phyloP scores from a whole-genome alignment of 2,329 filamentous ascomycete species.

The Aureobasidium sp. region DNA sequence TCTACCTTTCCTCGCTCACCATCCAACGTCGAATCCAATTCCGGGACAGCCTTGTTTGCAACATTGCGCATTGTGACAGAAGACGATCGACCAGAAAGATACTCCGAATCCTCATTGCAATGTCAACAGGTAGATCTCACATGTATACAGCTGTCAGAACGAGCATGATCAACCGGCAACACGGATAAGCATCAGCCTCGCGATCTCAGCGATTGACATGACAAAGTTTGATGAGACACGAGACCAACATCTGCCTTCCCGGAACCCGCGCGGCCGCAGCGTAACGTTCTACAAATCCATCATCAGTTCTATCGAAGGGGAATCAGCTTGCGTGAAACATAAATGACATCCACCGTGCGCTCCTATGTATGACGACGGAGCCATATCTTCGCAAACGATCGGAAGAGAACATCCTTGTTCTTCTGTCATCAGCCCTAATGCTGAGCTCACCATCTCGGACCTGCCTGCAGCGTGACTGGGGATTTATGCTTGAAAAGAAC shows the following conservation, averaged over 20 bases:
- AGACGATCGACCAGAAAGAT: background rate
- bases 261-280: background rate
- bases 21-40: background rate
- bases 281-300: background rate
- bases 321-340: background rate
- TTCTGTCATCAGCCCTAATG: background rate
- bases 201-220: background rate
- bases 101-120: background rate
- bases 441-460: background rate
- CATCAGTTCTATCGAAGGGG: background rate
- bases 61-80: background rate
- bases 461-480: background rate
- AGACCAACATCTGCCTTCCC: background rate
- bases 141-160: background rate
- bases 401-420: background rate
- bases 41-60: background rate
- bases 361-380: background rate
- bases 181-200: background rate
- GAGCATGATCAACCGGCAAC: background rate
- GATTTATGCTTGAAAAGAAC: conserved; percentile 6
- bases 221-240: background rate
- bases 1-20: background rate
- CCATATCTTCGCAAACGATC: background rate
- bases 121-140: background rate
- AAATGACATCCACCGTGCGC: background rate